phyloP scores from a whole-genome alignment of 208 protist species.

The Acanthamoeba royreba region DNA sequence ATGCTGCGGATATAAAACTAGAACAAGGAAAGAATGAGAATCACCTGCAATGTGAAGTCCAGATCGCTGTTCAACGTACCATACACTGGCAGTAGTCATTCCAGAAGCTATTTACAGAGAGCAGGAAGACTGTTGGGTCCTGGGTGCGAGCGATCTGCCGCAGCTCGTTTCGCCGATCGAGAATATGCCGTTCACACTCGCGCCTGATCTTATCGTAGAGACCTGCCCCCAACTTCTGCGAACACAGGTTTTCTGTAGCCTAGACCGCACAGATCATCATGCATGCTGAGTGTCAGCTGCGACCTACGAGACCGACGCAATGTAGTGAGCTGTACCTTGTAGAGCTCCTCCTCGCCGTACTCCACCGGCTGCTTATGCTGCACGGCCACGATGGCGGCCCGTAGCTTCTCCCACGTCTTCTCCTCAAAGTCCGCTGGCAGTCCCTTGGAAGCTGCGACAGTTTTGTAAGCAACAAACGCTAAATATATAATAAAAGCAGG shows the following conservation, averaged over 20 bases:
- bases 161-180: not conserved
- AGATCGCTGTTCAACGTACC: not conserved
- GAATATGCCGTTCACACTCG: conserved; percentile 5
- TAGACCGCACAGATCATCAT: not conserved
- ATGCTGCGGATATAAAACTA: conserved; percentile 70
- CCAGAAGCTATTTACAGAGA: conserved; percentile 51
- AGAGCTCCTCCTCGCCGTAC: conserved; percentile 66
- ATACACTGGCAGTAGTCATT: conserved; percentile 53
- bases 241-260: conserved; percentile 35
- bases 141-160: not conserved
- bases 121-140: conserved; percentile 35
- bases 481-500: not conserved
- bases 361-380: conserved; percentile 54
- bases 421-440: conserved; percentile 63
- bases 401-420: conserved; percentile 68
- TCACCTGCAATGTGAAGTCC: not conserved
- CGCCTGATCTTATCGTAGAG: conserved; percentile 56
- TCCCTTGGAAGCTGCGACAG: not conserved
- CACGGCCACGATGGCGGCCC: conserved; percentile 58
- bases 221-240: not conserved
- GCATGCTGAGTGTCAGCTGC: not conserved
- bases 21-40: not conserved
- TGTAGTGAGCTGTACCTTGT: conserved; percentile 51
- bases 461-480: not conserved
- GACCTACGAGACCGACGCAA: not conserved